Conservation (phyloP, 208 protist species). For the Leishmania braziliensis region DNA sequence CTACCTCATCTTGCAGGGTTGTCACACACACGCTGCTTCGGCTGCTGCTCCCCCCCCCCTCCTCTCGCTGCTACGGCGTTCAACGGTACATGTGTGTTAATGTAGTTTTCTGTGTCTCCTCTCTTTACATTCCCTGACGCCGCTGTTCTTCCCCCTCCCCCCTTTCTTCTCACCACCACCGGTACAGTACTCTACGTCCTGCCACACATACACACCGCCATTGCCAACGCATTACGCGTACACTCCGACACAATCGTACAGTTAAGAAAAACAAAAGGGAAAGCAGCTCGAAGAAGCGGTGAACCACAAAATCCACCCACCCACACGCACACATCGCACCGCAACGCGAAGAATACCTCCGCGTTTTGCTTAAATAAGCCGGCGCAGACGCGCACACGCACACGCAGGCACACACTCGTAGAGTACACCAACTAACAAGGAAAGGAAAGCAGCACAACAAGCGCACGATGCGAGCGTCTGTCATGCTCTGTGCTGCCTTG, state of each 20-base stretch:
- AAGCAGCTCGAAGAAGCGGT: neutral
- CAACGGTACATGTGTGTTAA: neutral
- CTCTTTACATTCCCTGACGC: neutral
- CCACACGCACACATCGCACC: neutral
- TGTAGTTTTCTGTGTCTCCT: neutral
- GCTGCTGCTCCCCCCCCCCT: neutral
- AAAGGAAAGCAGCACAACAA: neutral
- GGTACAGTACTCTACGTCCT: neutral
- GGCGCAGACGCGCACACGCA: neutral
- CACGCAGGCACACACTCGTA: neutral
- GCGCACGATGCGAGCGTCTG: slow-evolving; percentile 40
- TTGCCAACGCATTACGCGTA: neutral
- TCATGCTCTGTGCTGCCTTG: slow-evolving; percentile 86
- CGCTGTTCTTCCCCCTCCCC: neutral
- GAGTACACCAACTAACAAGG: neutral
- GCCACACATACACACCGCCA: neutral
- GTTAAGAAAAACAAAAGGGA: neutral
- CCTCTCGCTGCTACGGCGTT: neutral
- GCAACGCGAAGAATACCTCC: neutral
- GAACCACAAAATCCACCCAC: neutral
- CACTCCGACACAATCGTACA: neutral
- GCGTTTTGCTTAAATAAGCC: neutral
- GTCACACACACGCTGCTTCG: neutral
- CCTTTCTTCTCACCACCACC: neutral
- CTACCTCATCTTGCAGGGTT: neutral